A percentile compares a stretch with the other conserved stretches of the same genome.
Conservation (phyloP, 805 yeast genomes). For the Metschnikowia noctiluminum region DNA sequence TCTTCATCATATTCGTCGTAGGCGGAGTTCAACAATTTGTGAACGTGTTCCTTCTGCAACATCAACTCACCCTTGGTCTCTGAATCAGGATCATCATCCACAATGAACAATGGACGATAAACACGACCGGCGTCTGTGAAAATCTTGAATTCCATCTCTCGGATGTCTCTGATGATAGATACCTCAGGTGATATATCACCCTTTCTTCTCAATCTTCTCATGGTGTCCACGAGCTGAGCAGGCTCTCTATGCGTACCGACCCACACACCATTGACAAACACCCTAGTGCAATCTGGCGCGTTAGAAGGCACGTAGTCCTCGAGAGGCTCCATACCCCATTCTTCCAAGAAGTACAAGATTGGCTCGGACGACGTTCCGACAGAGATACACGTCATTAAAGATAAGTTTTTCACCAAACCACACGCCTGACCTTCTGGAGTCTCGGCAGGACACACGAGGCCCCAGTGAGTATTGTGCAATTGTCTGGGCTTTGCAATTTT, state of each 20-base stretch:
- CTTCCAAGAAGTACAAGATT: constrained; percentile 86
- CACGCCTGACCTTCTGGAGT: constrained; percentile 99
- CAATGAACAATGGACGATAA: constrained; percentile 92
- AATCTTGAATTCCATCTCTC: constrained; percentile 93
- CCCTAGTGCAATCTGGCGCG: constrained; percentile 86
- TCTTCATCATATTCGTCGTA: constrained; percentile 60
- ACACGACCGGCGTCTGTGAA: constrained; percentile 99
- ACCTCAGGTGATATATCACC: constrained; percentile 97
- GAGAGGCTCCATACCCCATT: constrained; percentile 99
- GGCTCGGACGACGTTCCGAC: constrained; percentile 98
- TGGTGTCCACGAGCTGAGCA: constrained; percentile 83
- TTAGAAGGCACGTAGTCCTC: constrained; percentile 94
- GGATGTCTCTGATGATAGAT: constrained; percentile 91
- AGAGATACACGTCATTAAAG: constrained; percentile 95
- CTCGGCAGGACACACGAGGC: constrained; percentile 98
- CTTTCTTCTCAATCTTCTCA: constrained; percentile 86
- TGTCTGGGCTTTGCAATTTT: constrained; percentile 98
- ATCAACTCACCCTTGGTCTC: constrained; percentile 72
- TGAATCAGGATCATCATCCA: constrained; percentile 75
- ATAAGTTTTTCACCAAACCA: constrained; percentile 95
- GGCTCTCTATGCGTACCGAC: constrained; percentile 98
- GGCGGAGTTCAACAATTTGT: constrained; percentile 59
- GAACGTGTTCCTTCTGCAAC: constrained; percentile 80
- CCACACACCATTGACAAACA: constrained; percentile 99
- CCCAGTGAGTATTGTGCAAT: constrained; percentile 99